These are phyloP conservation scores for Ophiocordyceps camponoti-saundersi DNA, from an alignment of 2,329 filamentous ascomycete species.

Conservation along the genomic window DNA sequence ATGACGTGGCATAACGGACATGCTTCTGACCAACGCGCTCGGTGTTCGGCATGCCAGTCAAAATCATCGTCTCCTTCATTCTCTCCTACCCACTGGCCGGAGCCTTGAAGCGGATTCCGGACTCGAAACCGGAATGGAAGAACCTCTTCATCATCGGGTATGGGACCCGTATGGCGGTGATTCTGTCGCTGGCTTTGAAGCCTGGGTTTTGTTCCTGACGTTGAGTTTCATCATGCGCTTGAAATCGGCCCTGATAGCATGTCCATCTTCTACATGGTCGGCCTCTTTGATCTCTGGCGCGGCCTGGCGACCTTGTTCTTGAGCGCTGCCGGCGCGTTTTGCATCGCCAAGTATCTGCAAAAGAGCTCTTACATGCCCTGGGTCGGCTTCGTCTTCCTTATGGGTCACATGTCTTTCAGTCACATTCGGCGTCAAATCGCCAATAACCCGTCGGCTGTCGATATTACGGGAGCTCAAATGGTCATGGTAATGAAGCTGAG, in stretches of 20 bases:
- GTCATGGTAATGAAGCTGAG: constrained; percentile 95
- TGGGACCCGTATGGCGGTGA: background rate
- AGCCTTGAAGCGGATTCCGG: constrained; percentile 77
- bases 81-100: constrained; percentile 84
- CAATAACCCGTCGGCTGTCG: constrained; percentile 48
- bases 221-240: background rate
- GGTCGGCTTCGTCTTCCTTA: constrained; percentile 83
- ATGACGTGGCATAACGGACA: background rate
- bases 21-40: background rate
- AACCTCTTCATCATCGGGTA: constrained; percentile 75
- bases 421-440: constrained; percentile 69
- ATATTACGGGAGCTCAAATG: constrained; percentile 96
- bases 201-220: background rate
- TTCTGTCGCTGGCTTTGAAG: background rate
- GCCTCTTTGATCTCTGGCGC: constrained; percentile 82
- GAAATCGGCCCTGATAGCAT: constrained; percentile 28
- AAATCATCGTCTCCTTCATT: constrained; percentile 80
- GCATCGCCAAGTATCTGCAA: constrained; percentile 66
- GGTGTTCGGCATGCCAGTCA: constrained; percentile 41
- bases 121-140: constrained; percentile 66
- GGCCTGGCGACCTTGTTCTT: constrained; percentile 67
- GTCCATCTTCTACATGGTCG: constrained; percentile 80
- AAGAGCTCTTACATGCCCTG: constrained; percentile 88
- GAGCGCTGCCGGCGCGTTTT: constrained; percentile 64
- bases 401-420: constrained; percentile 86